A percentile compares a stretch with the other conserved stretches of the same genome.
Evolutionary conservation across 148 eudicot genomes (phyloP).

Genomic region (Chenopodium berlandieri): DNA sequence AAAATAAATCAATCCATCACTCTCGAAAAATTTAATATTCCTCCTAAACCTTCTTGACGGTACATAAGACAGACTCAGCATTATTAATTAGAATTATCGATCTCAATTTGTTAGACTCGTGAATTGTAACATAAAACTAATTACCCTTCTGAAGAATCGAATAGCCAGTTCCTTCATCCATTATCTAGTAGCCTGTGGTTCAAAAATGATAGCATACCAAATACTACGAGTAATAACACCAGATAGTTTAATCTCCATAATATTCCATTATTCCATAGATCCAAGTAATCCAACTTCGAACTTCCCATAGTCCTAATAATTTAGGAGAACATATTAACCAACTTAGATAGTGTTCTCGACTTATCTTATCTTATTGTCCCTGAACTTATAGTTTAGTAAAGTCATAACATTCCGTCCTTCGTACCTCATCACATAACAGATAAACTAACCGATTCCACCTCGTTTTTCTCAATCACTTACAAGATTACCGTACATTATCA

Average conservation of each 20-base stretch:
- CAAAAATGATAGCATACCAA: too few species aligned
- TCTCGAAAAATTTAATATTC: not conserved
- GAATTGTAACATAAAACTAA: not conserved
- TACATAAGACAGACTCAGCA: not conserved
- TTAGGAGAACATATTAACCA: not conserved
- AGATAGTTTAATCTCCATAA: too few species aligned
- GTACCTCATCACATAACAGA: not conserved
- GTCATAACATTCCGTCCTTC: not conserved
- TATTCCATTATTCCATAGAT: too few species aligned
- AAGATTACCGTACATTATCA: not conserved
- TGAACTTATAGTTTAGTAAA: not conserved
- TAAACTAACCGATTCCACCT: not conserved
- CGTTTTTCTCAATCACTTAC: not conserved
- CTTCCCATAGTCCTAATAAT: too few species aligned
- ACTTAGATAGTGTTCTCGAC: not conserved
- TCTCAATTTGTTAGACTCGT: too few species aligned
- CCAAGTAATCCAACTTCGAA: too few species aligned
- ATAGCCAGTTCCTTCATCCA: not conserved
- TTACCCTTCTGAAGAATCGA: not conserved
- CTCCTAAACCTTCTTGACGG: constrained; percentile 1
- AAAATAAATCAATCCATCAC: not conserved
- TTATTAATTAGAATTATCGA: not conserved
- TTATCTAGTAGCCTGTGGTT: not conserved
- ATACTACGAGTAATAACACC: too few species aligned
- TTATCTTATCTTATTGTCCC: too few species aligned